Evolutionary conservation across 2,329 filamentous ascomycete genomes (phyloP).

Genomic region (Verticillium dahliae): DNA sequence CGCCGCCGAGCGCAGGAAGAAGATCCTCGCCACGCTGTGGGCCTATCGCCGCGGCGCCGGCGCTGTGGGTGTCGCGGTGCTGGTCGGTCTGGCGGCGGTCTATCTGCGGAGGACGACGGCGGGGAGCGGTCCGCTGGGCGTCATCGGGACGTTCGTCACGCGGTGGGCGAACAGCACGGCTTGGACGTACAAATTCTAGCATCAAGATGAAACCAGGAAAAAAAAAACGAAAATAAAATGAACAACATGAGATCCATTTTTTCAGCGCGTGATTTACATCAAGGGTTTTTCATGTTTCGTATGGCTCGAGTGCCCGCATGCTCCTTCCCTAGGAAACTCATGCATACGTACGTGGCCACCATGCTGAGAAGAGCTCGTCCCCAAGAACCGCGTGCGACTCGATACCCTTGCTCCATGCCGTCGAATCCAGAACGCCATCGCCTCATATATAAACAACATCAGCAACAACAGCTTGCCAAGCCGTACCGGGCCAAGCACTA

Average conservation of each 20-base stretch:
- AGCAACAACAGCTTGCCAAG: neutral
- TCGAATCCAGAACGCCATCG: neutral
- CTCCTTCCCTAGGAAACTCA: conserved; percentile 1
- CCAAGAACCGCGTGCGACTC: neutral
- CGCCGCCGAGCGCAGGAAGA: conserved; percentile 53
- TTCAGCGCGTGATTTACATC: no score
- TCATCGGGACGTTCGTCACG: conserved; percentile 9
- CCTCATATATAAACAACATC: neutral
- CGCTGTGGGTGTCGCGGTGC: conserved; percentile 55
- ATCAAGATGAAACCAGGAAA: neutral
- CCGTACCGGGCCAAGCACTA: no score
- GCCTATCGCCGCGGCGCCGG: conserved; percentile 59
- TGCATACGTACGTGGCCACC: neutral
- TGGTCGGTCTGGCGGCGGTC: conserved; percentile 62
- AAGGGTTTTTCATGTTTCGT: no score
- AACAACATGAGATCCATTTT: neutral
- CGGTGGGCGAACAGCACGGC: conserved; percentile 10
- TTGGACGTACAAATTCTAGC: conserved; percentile 10
- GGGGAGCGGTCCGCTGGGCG: conserved; percentile 5
- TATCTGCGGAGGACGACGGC: conserved; percentile 51
- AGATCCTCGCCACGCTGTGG: conserved; percentile 46
- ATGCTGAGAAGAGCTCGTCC: neutral
- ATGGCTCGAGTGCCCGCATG: neutral
- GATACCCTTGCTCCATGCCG: neutral
- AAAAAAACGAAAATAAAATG: neutral